Base-by-base conservation (phyloP, 306 rosid genomes). In the Vachellia collinsii region DNA sequence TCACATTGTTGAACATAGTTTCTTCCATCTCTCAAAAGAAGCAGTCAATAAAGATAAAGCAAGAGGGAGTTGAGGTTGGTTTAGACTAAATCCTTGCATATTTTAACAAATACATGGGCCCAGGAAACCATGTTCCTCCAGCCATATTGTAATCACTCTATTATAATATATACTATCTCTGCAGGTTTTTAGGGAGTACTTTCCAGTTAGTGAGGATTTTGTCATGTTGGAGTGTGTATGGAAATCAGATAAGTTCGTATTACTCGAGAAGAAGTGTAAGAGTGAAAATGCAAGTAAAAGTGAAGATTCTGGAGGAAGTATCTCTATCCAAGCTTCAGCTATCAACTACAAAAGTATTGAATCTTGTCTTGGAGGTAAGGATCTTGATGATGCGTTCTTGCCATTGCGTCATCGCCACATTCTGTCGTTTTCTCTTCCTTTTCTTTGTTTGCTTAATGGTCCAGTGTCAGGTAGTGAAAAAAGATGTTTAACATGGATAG, bases 131-230 rank as follows among this genome's bases (percentile, higher is more conserved):
- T 82, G 37, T 29, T 77, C 71, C 79, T 22, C 64, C 13, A 16
- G 19, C 23, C 80, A 73, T 56, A 71, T 8, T 79, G 11, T 64
- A 43, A 3, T 62, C 16, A 43, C 59, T 72, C 46, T 66, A 34
- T 51, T 73, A 20, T 61, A 23, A 53, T 29, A 41, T 41, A 23
- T 80, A 17, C 74, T 29, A 51, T n/a, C 38, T 76, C 66, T 59
- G 62, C 87, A 93, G 97, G 90, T 88, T 72, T 89, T 87, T 73
- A 84, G 97, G 82, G 97, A 92, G 81, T 82, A 79, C 81, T 92
- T 82, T 82, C 97, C 98, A 20, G 83, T 76, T 34, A 87, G 88
- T 74, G 88, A 81, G 58, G 94, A 91, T 77, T 85, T 80, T 83
- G 79, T 87, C 54, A 66, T 75, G 77, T 79, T 94, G 71, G 93